Evolutionary conservation across 2,329 filamentous ascomycete species (phyloP), one percentile per base, ranked within the genome.

Genomic region (Ceratocystis ficicola): DNA sequence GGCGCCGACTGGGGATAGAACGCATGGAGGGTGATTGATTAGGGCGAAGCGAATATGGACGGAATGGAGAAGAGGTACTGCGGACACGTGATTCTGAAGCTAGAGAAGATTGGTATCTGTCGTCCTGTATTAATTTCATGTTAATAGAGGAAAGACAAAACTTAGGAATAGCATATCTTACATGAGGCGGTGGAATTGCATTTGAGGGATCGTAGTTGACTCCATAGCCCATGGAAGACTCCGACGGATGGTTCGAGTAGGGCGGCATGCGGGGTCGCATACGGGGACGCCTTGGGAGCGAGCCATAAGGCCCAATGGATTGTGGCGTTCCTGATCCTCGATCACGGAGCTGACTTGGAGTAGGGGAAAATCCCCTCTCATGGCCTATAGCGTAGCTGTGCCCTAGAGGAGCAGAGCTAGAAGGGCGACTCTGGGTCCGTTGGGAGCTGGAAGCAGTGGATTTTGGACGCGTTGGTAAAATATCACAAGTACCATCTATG

Each of bases 381-480:
- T 50, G 44, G 28, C 28, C 44, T 10, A 61, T 46, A 20, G 36
- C 62, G 12, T 17, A 36, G 22, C 20, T 44, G n/a, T 55, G 22
- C 2, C 44, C 15, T 30, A 25, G 52, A 28, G 62, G 50, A 15
- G 44, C 65, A 46, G 50, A 62, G 30, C 65, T 67, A n/a, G 65
- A 67, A 48, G 65, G 28, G 15, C 62, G 62, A 41, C 65, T 67
- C 17, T 64, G 52, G 6, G 65, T 44, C 28, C 55, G 62, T 10
- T 41, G 41, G 12, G 44, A 61, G n/a, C 63, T 44, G 12, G 65
- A 60, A 5, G 44, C 22, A n/a, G 52, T 22, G 12, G 61, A 60
- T n/a, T 52, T 30, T 22, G 66, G 63, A 28, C 63, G 60, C 17
- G 12, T 52, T 12, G 12, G 64, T 10, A 46, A 25, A 5, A 60